Evolutionary conservation across 2,329 filamentous ascomycete genomes (phyloP).

Genomic region (Monilinia polystroma): DNA sequence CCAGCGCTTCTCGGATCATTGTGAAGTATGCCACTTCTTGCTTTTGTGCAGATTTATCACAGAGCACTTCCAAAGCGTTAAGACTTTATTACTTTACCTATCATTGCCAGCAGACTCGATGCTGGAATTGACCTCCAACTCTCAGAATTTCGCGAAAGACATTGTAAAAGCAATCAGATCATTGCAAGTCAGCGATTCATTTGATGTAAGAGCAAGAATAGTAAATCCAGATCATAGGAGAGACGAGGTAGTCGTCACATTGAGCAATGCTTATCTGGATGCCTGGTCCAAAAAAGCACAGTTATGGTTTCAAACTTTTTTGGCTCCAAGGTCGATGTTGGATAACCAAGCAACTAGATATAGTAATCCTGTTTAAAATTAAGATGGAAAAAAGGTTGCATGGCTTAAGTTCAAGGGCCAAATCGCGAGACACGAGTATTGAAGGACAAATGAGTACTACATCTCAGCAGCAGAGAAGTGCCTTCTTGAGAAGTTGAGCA

Average conservation of each 20-base stretch:
- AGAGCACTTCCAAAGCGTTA: slow-evolving; percentile 7
- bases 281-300: background rate
- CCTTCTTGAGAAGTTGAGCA: too few relatives aligned
- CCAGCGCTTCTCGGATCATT: background rate
- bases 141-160: background rate
- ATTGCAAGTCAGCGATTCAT: background rate
- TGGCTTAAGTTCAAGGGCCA: background rate
- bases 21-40: background rate
- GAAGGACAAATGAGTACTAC: background rate
- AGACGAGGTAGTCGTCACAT: too few relatives aligned
- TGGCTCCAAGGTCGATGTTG: background rate
- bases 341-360: background rate
- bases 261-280: background rate
- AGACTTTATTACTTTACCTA: background rate
- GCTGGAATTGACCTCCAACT: background rate
- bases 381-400: too few relatives aligned
- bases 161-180: background rate
- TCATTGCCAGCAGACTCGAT: background rate
- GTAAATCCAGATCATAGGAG: background rate
- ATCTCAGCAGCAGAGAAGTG: background rate
- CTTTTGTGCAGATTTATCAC: background rate
- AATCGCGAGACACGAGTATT: too few relatives aligned
- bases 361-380: background rate
- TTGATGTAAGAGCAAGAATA: background rate
- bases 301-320: background rate